Base-by-base conservation (phyloP, 805 yeast species). In the Deakozyma indianensis region DNA sequence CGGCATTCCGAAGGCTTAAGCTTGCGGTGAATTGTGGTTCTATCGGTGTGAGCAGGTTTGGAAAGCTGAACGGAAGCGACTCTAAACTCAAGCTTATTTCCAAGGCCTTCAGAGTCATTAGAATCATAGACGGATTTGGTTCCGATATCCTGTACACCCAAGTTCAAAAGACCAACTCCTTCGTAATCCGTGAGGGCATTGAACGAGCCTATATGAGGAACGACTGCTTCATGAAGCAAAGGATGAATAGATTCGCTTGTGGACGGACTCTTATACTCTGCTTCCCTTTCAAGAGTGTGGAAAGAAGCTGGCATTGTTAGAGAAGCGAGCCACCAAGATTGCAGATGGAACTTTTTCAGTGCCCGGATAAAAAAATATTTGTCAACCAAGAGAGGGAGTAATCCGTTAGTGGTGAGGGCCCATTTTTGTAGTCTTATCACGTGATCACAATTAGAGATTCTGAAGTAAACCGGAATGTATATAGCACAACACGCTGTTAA, bases 191-290 rank as follows among this genome's bases (percentile, higher is more conserved):
- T 83, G 47, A 92, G 70, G 3, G 96, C 96, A 70, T 92, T 83
- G 71, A 92, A 92, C 1, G 97, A 90, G 5, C 95, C 96, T 46
- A 92, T 75, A 62, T 92, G 98, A 3, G 98, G 98, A 47, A 78
- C 77, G 35, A 92, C 92, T 15, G 98, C 97, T 51, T 86, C 95
- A 48, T 75, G 74, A 29, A 92, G 71, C 35, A 87, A 65, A 15
- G 96, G 95, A 56, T 68, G 90, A 4, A 84, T 84, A 24, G 85
- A 71, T 60, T 82, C 75, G 57, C 84, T 95, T 65, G 77, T 80
- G 44, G 96, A 94, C 42, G 98, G 98, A 60, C 84, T 78, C 55
- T 75, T 74, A 67, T 86, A 92, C 54, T 94, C 74, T 50, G 72
- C 61, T 59, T 90, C 96, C 56, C 95, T 78, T 63, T 87, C 95